Evolutionary conservation across 1,139 yeast genomes (phyloP).

Genomic region (Scheffersomyces segobiensis): DNA sequence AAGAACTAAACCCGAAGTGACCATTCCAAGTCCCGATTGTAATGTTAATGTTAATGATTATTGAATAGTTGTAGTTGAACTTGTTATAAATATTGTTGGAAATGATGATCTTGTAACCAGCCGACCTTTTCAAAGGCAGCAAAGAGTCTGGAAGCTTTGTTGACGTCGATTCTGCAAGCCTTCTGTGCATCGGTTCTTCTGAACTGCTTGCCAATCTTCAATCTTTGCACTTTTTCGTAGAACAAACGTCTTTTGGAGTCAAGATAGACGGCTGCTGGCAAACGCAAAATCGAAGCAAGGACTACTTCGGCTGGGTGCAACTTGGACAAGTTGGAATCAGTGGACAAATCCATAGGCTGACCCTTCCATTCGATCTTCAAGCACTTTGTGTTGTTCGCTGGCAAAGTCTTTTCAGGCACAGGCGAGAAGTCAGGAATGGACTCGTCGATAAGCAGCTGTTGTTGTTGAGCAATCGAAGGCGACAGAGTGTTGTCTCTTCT

Average conservation of each 20-base stretch:
- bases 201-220: conserved; percentile 76
- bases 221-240: conserved; percentile 80
- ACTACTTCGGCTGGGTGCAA: conserved; percentile 92
- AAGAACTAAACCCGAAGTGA: neutral
- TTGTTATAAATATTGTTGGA: conserved; percentile 46
- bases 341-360: conserved; percentile 86
- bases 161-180: conserved; percentile 95
- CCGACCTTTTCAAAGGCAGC: conserved; percentile 95
- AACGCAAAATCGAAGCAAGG: conserved; percentile 82
- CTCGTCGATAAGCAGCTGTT: conserved; percentile 55
- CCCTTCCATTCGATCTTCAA: conserved; percentile 97
- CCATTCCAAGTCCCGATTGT: neutral
- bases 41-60: neutral
- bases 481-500: conserved; percentile 25
- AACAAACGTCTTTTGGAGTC: conserved; percentile 92
- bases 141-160: conserved; percentile 89
- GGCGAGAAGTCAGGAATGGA: conserved; percentile 78
- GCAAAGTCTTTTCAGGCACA: conserved; percentile 54
- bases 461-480: conserved; percentile 37
- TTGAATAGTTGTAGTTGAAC: neutral
- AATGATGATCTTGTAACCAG: conserved; percentile 83
- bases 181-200: conserved; percentile 97
- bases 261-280: conserved; percentile 83
- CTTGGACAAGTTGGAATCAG: conserved; percentile 68
- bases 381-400: conserved; percentile 64